These are phyloP conservation scores for Solanum aculeatissimum DNA, from an alignment of 305 asterid species.

Conservation along the genomic window DNA sequence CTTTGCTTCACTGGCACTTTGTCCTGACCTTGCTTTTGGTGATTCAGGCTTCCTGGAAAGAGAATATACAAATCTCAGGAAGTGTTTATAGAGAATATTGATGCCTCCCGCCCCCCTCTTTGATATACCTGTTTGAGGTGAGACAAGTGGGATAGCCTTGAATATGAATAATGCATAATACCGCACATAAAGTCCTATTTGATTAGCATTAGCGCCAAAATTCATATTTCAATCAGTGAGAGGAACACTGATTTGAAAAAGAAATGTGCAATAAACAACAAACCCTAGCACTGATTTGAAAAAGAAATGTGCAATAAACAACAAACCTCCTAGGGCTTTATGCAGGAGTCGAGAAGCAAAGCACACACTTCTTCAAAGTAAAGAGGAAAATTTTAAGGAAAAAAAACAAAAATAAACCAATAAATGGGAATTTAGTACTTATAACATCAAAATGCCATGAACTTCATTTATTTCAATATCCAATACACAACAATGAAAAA, in stretches of 20 bases:
- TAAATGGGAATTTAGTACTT: not conserved
- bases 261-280: not conserved
- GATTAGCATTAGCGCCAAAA: not conserved
- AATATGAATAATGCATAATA: not conserved
- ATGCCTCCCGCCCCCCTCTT: not conserved
- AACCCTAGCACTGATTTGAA: not conserved
- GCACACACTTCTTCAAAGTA: not conserved
- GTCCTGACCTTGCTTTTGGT: slow-evolving; percentile 47
- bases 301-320: not conserved
- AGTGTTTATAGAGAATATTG: not conserved
- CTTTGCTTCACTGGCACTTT: slow-evolving; percentile 37
- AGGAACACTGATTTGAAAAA: not conserved
- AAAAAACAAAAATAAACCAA: not conserved
- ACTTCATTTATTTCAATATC: not conserved
- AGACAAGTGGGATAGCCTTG: not conserved
- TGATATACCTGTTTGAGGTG: not conserved
- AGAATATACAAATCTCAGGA: not conserved
- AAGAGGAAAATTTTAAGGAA: not conserved
- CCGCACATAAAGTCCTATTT: not conserved
- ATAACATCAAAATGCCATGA: not conserved
- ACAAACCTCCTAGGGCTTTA: not conserved
- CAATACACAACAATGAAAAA: not conserved
- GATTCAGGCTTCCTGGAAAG: slow-evolving; percentile 60
- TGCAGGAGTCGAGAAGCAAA: not conserved
- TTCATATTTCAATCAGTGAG: not conserved